Evolutionary conservation across 1,139 yeast species (phyloP).

Genomic region (Geotrichum cucujoidarum): DNA sequence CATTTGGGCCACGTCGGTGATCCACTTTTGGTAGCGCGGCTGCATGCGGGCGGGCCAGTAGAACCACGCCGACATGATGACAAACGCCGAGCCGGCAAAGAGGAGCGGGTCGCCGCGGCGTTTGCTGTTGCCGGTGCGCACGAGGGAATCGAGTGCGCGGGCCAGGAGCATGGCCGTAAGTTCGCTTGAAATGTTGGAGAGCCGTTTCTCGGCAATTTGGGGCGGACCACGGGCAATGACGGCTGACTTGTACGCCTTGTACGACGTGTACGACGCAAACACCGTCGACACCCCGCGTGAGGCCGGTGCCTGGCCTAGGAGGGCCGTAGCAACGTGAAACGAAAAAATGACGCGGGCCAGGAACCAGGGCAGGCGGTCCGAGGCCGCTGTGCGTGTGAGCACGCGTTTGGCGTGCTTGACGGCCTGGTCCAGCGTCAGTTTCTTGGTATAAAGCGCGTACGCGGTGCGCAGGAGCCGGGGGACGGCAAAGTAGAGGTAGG

Average conservation of each 20-base stretch:
- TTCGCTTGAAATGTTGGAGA: conserved; percentile 23
- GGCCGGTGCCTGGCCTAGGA: conserved; percentile 26
- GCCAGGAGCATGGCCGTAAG: conserved; percentile 27
- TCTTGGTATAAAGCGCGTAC: conserved; percentile 24
- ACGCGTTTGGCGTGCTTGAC: conserved; percentile 22
- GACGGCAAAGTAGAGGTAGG: conserved; percentile 39
- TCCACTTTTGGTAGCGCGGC: conserved; percentile 41
- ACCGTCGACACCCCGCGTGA: conserved; percentile 18
- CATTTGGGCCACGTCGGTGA: conserved; percentile 42
- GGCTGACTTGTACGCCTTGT: conserved; percentile 21
- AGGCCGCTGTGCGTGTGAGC: conserved; percentile 31
- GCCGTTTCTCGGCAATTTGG: conserved; percentile 21
- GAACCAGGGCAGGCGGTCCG: conserved; percentile 38
- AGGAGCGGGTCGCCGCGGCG: conserved; percentile 28
- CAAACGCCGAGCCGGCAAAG: conserved; percentile 27
- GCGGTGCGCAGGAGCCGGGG: conserved; percentile 33
- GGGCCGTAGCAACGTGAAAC: conserved; percentile 22
- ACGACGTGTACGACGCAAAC: conserved; percentile 16
- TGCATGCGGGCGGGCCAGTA: conserved; percentile 39
- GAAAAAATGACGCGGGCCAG: conserved; percentile 28
- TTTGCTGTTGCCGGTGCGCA: conserved; percentile 21
- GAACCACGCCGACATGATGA: conserved; percentile 43
- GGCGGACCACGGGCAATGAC: conserved; percentile 18
- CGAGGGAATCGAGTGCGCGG: conserved; percentile 27
- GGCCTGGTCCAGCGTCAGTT: conserved; percentile 25